Percentiles rank a stretch among this genome's conserved stretches.
Conservation (phyloP, 768 basidiomycete genomes). For the Trametes cubensis region DNA sequence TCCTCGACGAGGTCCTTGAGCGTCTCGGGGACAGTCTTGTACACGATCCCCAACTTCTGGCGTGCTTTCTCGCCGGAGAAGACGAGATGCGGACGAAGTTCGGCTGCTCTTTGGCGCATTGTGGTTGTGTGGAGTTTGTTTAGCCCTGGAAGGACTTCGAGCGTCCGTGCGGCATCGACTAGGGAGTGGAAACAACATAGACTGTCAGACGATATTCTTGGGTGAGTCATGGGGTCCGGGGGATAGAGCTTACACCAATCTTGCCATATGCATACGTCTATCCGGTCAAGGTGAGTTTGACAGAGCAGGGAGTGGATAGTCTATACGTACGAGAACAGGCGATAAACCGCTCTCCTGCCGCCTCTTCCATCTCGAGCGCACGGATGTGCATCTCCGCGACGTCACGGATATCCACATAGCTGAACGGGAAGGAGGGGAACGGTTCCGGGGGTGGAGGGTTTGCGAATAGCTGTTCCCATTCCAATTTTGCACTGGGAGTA, state of each 20-base stretch:
- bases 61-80: constrained; percentile 36
- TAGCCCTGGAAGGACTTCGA: constrained; percentile 13
- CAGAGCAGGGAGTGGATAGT: background rate
- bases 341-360: constrained; percentile 45
- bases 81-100: constrained; percentile 6
- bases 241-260: constrained; percentile 19
- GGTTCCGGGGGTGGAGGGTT: background rate
- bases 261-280: constrained; percentile 22
- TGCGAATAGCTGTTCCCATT: background rate
- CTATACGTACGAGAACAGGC: constrained; percentile 31
- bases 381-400: constrained; percentile 35
- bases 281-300: background rate
- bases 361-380: constrained; percentile 34
- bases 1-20: constrained; percentile 45
- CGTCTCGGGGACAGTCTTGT: constrained; percentile 42
- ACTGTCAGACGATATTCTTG: background rate
- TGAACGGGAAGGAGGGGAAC: background rate
- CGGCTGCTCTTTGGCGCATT: constrained; percentile 25
- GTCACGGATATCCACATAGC: constrained; percentile 41
- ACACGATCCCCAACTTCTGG: constrained; percentile 46
- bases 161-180: background rate
- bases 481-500: background rate
- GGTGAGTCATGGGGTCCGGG: background rate
- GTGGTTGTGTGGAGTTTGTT: constrained; percentile 20
- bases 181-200: too few species aligned